A percentile compares a stretch with the other conserved stretches of the same genome.
phyloP scores from a whole-genome alignment of 139 green algal species.

The Tetraselmis chui region DNA sequence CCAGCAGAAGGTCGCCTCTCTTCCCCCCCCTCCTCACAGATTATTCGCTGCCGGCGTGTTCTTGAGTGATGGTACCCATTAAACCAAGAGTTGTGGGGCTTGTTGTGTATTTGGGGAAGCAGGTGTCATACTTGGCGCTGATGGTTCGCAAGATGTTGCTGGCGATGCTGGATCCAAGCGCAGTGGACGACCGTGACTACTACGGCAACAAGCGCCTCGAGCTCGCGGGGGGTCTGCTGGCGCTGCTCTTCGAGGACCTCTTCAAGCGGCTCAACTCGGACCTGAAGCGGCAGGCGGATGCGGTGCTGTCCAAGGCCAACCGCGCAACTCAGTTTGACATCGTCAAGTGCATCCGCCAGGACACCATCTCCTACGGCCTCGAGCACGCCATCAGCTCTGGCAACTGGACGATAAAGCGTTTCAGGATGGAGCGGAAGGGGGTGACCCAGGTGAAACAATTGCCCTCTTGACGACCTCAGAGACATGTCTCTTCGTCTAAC shows the following conservation, averaged over 20 bases:
- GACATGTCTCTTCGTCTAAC: not conserved
- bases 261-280: constrained; percentile 95
- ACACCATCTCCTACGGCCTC: constrained; percentile 91
- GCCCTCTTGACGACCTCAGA: not conserved
- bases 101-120: not conserved
- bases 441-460: constrained; percentile 71
- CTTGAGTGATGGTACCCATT: no score
- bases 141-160: constrained; percentile 91
- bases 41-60: no score
- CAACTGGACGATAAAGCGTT: constrained; percentile 98
- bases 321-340: constrained; percentile 84
- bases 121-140: constrained; percentile 78
- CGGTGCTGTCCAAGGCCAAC: constrained; percentile 71
- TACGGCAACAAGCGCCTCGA: constrained; percentile 99
- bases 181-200: constrained; percentile 96
- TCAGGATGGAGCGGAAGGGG: constrained; percentile 96
- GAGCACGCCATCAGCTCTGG: constrained; percentile 85
- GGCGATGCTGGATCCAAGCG: constrained; percentile 76
- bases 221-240: constrained; percentile 88
- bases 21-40: not conserved
- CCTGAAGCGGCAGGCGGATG: constrained; percentile 81
- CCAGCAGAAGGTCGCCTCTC: constrained; percentile 52
- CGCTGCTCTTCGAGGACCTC: constrained; percentile 98
- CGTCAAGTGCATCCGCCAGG: constrained; percentile 81
- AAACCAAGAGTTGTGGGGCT: not conserved